Conservation (phyloP, 768 basidiomycete genomes). For the Scleroderma citrinum region DNA sequence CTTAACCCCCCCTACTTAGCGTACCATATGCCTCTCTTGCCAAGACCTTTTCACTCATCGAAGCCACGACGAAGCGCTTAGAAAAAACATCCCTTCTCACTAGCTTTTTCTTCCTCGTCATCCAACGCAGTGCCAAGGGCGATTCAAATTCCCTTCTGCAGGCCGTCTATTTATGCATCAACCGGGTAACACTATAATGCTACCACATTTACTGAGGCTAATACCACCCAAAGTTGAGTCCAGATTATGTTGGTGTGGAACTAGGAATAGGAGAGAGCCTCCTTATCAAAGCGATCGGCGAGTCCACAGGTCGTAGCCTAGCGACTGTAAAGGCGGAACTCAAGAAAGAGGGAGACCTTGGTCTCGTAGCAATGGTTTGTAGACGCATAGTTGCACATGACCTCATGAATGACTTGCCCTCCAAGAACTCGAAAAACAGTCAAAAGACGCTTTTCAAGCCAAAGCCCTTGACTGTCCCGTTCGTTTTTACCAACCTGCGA, state of each 20-base stretch:
- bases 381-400: not conserved
- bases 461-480: slow-evolving; percentile 81
- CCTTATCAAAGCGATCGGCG: slow-evolving; percentile 90
- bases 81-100: slow-evolving; percentile 90
- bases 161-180: slow-evolving; percentile 93
- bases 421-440: slow-evolving; percentile 86
- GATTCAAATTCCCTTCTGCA: slow-evolving; percentile 76
- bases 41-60: slow-evolving; percentile 83
- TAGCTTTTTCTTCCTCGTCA: slow-evolving; percentile 82
- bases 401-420: not conserved
- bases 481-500: slow-evolving; percentile 83
- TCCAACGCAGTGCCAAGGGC: slow-evolving; percentile 73
- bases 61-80: slow-evolving; percentile 90
- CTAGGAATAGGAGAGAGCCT: slow-evolving; percentile 95
- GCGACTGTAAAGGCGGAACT: slow-evolving; percentile 84
- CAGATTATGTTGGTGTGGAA: slow-evolving; percentile 93
- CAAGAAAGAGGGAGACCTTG: slow-evolving; percentile 93
- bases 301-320: slow-evolving; percentile 87
- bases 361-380: slow-evolving; percentile 89
- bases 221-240: slow-evolving; percentile 58
- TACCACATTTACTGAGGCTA: not conserved
- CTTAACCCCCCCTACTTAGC: slow-evolving; percentile 35
- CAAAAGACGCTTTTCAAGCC: slow-evolving; percentile 95
- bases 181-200: slow-evolving; percentile 54
- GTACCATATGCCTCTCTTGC: slow-evolving; percentile 93